Percentiles rank a stretch among this genome's conserved stretches.
Conservation (phyloP, 495 filamentous ascomycete genomes). For the Penicillium samsonianum region DNA sequence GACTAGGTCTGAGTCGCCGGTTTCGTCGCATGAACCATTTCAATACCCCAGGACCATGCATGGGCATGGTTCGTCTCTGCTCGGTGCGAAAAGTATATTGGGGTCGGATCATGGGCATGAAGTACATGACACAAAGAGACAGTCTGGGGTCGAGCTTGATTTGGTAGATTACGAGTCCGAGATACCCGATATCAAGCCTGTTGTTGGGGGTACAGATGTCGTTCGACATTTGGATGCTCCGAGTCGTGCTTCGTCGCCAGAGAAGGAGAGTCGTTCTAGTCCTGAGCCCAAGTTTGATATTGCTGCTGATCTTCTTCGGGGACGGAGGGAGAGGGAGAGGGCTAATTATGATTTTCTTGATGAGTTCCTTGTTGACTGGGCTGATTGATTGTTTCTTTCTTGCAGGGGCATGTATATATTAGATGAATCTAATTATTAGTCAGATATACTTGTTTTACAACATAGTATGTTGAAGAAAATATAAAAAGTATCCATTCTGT, state of each 20-base stretch:
- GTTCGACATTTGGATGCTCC: not conserved
- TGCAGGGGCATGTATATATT: not conserved
- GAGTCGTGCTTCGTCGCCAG: not conserved
- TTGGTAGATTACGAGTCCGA: conserved; percentile 5
- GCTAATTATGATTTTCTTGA: conserved; percentile 7
- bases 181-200: not conserved
- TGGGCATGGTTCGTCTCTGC: not conserved
- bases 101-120: not conserved
- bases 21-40: not conserved
- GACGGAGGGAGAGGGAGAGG: conserved; percentile 7
- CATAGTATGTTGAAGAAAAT: not conserved
- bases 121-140: not conserved
- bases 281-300: conserved; percentile 12
- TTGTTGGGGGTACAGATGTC: not conserved
- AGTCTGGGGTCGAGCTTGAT: not conserved
- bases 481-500: conserved; percentile 8
- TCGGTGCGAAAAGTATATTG: not conserved
- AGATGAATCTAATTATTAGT: not conserved
- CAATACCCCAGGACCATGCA: not conserved
- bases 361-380: conserved; percentile 13
- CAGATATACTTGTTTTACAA: not conserved
- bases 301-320: conserved; percentile 10
- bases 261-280: not conserved
- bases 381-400: not conserved
- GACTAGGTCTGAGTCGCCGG: not conserved